These are phyloP conservation scores for Eucalyptus cloeziana DNA, from an alignment of 345 rosid species.

Conservation along the genomic window DNA sequence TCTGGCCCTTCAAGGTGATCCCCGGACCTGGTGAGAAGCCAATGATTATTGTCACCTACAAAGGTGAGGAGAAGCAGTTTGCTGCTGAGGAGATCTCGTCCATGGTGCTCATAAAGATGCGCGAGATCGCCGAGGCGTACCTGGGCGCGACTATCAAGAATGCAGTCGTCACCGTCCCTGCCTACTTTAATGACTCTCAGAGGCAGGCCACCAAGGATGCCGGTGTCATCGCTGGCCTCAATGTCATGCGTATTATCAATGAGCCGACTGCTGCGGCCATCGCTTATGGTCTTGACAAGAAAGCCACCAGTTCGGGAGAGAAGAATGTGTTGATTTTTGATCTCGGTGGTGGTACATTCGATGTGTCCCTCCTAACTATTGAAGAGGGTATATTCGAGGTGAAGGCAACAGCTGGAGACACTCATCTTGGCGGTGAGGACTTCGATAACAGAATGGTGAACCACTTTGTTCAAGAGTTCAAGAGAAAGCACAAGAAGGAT, in stretches of 20 bases:
- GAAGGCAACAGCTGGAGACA: constrained; percentile 71
- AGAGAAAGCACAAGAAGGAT: constrained; percentile 66
- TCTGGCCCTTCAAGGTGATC: constrained; percentile 58
- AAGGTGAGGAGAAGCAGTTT: constrained; percentile 56
- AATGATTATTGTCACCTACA: constrained; percentile 44
- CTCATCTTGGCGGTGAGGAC: constrained; percentile 73
- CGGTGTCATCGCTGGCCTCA: constrained; percentile 63
- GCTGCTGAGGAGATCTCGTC: constrained; percentile 73
- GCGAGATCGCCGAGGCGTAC: constrained; percentile 69
- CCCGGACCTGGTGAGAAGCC: constrained; percentile 59
- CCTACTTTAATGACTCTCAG: constrained; percentile 66
- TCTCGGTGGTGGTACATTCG: constrained; percentile 63
- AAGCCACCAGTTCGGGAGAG: constrained; percentile 55
- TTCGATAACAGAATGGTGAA: constrained; percentile 65
- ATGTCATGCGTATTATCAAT: constrained; percentile 61
- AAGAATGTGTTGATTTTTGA: constrained; percentile 63
- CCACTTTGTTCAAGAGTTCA: constrained; percentile 67
- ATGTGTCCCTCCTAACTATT: constrained; percentile 60
- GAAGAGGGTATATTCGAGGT: constrained; percentile 74
- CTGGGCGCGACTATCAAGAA: constrained; percentile 44
- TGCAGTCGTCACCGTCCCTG: constrained; percentile 68
- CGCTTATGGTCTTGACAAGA: constrained; percentile 73
- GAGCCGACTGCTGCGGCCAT: constrained; percentile 82
- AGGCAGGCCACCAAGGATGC: constrained; percentile 69
- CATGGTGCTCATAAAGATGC: constrained; percentile 74